These are phyloP conservation scores for Bipolaris oryzae DNA, from an alignment of 2,329 filamentous ascomycete genomes.

Conservation along the genomic window DNA sequence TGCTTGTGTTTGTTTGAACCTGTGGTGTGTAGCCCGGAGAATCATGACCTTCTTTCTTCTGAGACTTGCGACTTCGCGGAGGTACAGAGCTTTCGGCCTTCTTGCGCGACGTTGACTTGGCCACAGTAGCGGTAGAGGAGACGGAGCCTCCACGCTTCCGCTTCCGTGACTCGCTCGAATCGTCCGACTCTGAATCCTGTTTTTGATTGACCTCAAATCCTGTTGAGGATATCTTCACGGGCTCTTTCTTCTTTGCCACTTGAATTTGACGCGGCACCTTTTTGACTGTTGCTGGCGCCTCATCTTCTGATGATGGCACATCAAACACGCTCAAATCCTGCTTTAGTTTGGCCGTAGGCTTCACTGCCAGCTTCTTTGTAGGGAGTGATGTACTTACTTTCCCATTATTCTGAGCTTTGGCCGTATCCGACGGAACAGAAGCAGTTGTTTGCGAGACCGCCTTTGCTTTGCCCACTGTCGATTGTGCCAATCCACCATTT, in stretches of 20 bases:
- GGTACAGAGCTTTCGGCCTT: slow-evolving; percentile 15
- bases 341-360: slow-evolving; percentile 5
- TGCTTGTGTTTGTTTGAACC: not conserved
- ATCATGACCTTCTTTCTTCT: slow-evolving; percentile 31
- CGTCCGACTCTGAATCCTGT: slow-evolving; percentile 30
- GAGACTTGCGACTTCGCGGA: slow-evolving; percentile 34
- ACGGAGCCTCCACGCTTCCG: slow-evolving; percentile 38
- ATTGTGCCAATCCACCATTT: slow-evolving; percentile 5
- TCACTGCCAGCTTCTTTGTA: slow-evolving; percentile 14
- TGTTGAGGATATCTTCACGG: not conserved
- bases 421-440: slow-evolving; percentile 6
- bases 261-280: slow-evolving; percentile 24
- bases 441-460: slow-evolving; percentile 22
- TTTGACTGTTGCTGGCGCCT: slow-evolving; percentile 23
- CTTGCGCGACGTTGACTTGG: slow-evolving; percentile 13
- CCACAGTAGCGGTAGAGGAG: slow-evolving; percentile 17
- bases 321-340: slow-evolving; percentile 31
- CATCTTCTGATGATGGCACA: slow-evolving; percentile 36
- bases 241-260: slow-evolving; percentile 16
- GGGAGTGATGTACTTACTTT: slow-evolving; percentile 4
- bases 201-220: slow-evolving; percentile 14
- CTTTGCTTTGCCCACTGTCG: slow-evolving; percentile 19
- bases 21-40: slow-evolving; percentile 21
- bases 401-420: slow-evolving; percentile 16
- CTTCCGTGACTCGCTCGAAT: slow-evolving; percentile 39